phyloP scores from a whole-genome alignment of 2,329 filamentous ascomycete genomes.

The Metarhizium album region DNA sequence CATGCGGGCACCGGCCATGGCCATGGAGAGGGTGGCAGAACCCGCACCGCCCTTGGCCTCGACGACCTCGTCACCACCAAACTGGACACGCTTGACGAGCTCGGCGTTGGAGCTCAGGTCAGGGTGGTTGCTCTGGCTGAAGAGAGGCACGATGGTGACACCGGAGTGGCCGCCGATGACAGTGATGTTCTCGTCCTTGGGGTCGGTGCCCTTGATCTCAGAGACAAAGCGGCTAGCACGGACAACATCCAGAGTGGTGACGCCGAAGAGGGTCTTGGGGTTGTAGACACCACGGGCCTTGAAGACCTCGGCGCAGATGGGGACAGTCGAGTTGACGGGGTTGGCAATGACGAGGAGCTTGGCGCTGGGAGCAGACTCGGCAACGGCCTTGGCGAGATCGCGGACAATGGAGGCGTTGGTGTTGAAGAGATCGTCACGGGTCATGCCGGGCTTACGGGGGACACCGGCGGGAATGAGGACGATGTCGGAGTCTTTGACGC shows the following conservation, averaged over 20 bases:
- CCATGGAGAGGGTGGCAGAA: constrained; percentile 97
- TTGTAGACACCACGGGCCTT: constrained; percentile 95
- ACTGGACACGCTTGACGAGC: constrained; percentile 92
- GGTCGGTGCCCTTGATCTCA: constrained; percentile 84
- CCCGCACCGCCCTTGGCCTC: constrained; percentile 97
- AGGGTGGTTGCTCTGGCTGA: constrained; percentile 85
- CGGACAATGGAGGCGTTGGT: constrained; percentile 99
- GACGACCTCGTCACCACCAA: constrained; percentile 98
- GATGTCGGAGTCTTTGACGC: constrained; percentile 81
- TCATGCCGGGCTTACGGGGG: constrained; percentile 99
- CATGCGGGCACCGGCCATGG: constrained; percentile 77
- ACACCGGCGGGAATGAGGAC: constrained; percentile 98
- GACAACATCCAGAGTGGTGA: constrained; percentile 98
- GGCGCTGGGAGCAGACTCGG: constrained; percentile 79
- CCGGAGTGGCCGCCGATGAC: constrained; percentile 96
- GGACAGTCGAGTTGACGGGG: constrained; percentile 99
- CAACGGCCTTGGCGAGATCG: constrained; percentile 90
- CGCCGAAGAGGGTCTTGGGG: constrained; percentile 97
- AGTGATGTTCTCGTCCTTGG: constrained; percentile 85
- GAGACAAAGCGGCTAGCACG: constrained; percentile 96
- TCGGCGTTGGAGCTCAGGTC: constrained; percentile 68
- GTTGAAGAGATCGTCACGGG: constrained; percentile 99
- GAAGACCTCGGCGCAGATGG: constrained; percentile 94
- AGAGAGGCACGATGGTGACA: constrained; percentile 95
- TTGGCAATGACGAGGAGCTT: constrained; percentile 98